These are phyloP conservation scores for Bretziella fagacearum DNA, from an alignment of 2,329 filamentous ascomycete species.

Conservation along the genomic window DNA sequence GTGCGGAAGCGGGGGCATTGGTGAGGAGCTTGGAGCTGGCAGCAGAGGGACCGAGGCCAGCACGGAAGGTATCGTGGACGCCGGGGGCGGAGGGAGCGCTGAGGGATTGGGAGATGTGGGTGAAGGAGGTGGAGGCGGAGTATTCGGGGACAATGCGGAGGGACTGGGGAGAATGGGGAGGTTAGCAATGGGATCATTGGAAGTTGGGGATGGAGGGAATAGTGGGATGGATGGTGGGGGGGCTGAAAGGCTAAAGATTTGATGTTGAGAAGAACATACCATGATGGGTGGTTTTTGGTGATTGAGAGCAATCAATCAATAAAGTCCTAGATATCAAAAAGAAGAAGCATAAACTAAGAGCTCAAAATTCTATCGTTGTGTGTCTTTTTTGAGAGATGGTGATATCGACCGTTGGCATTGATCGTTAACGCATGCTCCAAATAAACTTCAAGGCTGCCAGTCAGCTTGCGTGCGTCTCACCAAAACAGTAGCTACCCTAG, in stretches of 20 bases:
- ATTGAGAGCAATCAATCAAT: neutral
- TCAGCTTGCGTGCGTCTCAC: neutral
- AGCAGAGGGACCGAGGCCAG: slow-evolving; percentile 51
- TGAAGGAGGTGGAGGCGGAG: slow-evolving; percentile 47
- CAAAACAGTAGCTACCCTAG: neutral
- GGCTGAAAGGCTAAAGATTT: too few species aligned
- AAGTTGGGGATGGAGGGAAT: neutral
- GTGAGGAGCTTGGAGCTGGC: slow-evolving; percentile 28
- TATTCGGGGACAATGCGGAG: slow-evolving; percentile 74
- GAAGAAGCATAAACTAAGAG: neutral
- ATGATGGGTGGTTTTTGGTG: slow-evolving; percentile 6
- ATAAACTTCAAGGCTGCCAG: slow-evolving; percentile 1
- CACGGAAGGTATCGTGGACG: slow-evolving; percentile 81
- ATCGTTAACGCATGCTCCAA: too few species aligned
- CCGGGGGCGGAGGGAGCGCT: slow-evolving; percentile 82
- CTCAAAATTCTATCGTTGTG: neutral
- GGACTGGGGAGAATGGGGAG: slow-evolving; percentile 35
- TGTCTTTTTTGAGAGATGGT: neutral
- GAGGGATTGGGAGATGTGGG: slow-evolving; percentile 42
- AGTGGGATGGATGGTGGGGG: neutral
- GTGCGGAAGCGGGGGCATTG: slow-evolving; percentile 38
- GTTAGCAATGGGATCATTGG: slow-evolving; percentile 6
- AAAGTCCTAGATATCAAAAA: neutral
- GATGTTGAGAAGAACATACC: slow-evolving; percentile 1
- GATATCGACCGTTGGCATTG: neutral